Percentiles rank a stretch among this genome's conserved stretches.
These are phyloP conservation scores for Microglena sp. DNA, from an alignment of 139 green algal species.

Conservation along the genomic window DNA sequence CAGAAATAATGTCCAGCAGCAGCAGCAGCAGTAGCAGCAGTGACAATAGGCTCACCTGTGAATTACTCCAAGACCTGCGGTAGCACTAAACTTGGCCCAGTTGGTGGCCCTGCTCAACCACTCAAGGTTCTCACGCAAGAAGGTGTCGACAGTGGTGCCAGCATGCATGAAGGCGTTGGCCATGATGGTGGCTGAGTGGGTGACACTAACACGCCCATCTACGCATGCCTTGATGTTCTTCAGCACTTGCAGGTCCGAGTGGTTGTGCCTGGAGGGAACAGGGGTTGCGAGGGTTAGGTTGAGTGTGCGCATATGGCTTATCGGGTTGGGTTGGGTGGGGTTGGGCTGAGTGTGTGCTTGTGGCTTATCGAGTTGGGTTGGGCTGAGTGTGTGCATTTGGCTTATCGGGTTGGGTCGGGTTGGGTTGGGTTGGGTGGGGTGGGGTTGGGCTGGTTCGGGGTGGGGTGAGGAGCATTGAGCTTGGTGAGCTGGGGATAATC, in stretches of 20 bases:
- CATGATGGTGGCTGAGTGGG: constrained; percentile 85
- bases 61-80: constrained; percentile 92
- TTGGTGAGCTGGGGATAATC: too few species aligned
- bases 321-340: too few species aligned
- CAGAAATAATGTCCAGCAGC: too few species aligned
- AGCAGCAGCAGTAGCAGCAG: background rate
- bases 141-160: constrained; percentile 92
- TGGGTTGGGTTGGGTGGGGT: too few species aligned
- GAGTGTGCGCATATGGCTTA: too few species aligned
- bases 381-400: too few species aligned
- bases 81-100: constrained; percentile 98
- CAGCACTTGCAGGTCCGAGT: constrained; percentile 76
- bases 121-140: constrained; percentile 92
- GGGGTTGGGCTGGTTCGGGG: too few species aligned
- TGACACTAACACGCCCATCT: constrained; percentile 72
- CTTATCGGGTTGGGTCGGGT: too few species aligned
- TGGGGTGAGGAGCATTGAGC: too few species aligned
- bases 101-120: constrained; percentile 95
- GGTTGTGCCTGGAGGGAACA: constrained; percentile 41
- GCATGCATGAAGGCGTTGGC: constrained; percentile 92
- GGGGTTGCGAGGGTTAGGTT: background rate
- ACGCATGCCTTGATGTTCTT: constrained; percentile 83
- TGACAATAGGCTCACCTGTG: constrained; percentile 45
- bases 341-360: too few species aligned
- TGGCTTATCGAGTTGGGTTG: too few species aligned